Evolutionary conservation across 2,329 filamentous ascomycete species (phyloP), one percentile per base, ranked within the genome.

Genomic region (Elsinoe ampelina): DNA sequence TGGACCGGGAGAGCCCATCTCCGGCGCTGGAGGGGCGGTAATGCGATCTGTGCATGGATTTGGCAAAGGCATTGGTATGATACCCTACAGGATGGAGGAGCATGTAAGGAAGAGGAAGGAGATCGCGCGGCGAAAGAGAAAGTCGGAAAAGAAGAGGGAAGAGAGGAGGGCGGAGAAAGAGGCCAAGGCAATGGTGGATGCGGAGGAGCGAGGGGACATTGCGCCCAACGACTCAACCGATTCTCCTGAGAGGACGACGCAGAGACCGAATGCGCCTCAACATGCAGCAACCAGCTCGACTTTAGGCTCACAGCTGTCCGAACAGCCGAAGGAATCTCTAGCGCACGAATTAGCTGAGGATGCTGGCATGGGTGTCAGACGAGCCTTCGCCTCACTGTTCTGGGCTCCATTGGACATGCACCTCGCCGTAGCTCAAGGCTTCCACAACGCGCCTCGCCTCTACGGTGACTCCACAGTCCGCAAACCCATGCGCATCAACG

Each of bases 391-490:
- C 10, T 84, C 86, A n/a, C 82, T 87, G 4, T 76, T 92, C 58
- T 88, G 87, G 63, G 85, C 85, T 1, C 91, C 90, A 0, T 85
- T 93, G 78, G 89, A 95, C 67, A 86, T 95, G 61, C 88, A 87
- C 39, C 72, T 95, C 41, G 87, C 87, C 0, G 72, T 95, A 36
- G 86, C 90, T 0, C 87, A 86, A 68, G 91, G 91, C 0, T 95
- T 95, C 67, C 86, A 92, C 66, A 95, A 95, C 64, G 85, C 87
- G 5, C 90, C 91, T 0, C 85, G 82, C 62, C 74, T 95, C 1
- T 95, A 95, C 66, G 87, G 90, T 41, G 90, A 95, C 64, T 83
- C 88, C 1, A 91, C 84, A 1, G 83, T 95, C 0, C 80, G 88
- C 7, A 85, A 86, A n/a, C 75, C 80, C 1, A 86, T 89, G 58